These are phyloP conservation scores for Paraurostyla sp. DNA, from an alignment of 73 alveolate species.

Conservation along the genomic window DNA sequence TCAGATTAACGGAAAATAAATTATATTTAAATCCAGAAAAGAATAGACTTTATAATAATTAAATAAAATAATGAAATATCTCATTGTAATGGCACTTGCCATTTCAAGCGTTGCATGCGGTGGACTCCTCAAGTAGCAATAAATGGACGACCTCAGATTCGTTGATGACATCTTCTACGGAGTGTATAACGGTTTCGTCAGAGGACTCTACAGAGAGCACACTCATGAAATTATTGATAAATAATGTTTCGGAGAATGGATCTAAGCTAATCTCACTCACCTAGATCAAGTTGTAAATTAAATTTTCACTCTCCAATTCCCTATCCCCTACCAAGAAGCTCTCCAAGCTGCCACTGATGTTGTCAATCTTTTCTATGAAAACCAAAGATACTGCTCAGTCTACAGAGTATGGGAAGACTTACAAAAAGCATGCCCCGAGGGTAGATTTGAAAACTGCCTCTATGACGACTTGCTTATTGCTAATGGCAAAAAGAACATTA, in stretches of 20 bases:
- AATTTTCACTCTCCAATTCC: slow-evolving; percentile 20
- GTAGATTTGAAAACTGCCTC: slow-evolving; percentile 12
- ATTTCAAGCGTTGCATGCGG: neutral
- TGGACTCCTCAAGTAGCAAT: neutral
- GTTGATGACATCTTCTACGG: neutral
- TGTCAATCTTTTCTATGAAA: slow-evolving; percentile 51
- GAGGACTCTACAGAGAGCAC: slow-evolving; percentile 61
- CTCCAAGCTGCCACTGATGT: slow-evolving; percentile 23
- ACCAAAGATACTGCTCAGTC: slow-evolving; percentile 55
- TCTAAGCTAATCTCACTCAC: slow-evolving; percentile 21
- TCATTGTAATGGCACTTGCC: neutral
- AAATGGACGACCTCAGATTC: slow-evolving; percentile 29
- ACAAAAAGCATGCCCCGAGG: slow-evolving; percentile 25
- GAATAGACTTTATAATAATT: neutral
- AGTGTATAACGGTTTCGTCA: slow-evolving; percentile 49
- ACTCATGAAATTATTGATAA: neutral
- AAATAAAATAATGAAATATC: slow-evolving; percentile 21
- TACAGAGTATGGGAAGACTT: slow-evolving; percentile 38
- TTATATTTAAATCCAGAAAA: neutral
- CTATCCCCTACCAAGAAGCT: slow-evolving; percentile 49
- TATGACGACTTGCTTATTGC: neutral
- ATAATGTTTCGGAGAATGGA: slow-evolving; percentile 61
- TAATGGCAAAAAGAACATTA: slow-evolving; percentile 24
- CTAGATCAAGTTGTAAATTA: neutral
- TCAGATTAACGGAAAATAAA: slow-evolving; percentile 7